Base-by-base conservation (phyloP, 1,284 basidiomycete genomes). In the Cutaneotrichosporon sp. region DNA sequence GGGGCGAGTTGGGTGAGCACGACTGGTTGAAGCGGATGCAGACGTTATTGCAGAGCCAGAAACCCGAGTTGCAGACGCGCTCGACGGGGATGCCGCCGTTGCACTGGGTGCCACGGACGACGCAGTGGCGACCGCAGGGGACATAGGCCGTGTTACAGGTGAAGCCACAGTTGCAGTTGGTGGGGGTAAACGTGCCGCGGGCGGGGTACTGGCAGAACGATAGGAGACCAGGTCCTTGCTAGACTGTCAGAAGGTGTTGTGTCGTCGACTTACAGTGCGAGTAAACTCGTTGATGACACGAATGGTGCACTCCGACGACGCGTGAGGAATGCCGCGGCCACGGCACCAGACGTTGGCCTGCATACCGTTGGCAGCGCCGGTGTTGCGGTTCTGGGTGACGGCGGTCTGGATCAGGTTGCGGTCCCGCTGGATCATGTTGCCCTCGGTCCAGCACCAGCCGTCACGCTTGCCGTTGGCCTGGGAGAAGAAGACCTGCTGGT, bases 381-480 rank as follows among this genome's bases (percentile, higher is more conserved):
- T 53, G 52, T 9, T 9, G 52, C 31, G 31, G 52, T 53, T 34
- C 22, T 36, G 5, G 18, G 18, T 10, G 52, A 53, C 32, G 16
- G 52, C 52, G 18, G 30, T n/a, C 10, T 14, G 30, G 52, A 53
- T 36, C 8, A 53, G 32, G 31, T 53, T n/a, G 31, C 52, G 52
- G 52, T 53, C 52, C 31, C 52, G 52, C 31, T 16, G 52, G 30
- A 53, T 53, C 52, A 53, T 53, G 31, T 32, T n/a, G 52, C 52
- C 52, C 18, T 53, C 32, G 14, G 16, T 36, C 52, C 52, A 53
- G 52, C 52, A 53, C 31, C 30, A 53, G 52, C 52, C 52, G 14
- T 18, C n/a, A 6, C 7, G 31, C 31, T 53, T 53, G 52, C 52
- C 52, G 16, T 32, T 36, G 31, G 52, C 52, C 31, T 53, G 52